Percentiles rank a stretch among this genome's conserved stretches.
Conservation (phyloP, 345 rosid species). For the Brassica juncea region DNA sequence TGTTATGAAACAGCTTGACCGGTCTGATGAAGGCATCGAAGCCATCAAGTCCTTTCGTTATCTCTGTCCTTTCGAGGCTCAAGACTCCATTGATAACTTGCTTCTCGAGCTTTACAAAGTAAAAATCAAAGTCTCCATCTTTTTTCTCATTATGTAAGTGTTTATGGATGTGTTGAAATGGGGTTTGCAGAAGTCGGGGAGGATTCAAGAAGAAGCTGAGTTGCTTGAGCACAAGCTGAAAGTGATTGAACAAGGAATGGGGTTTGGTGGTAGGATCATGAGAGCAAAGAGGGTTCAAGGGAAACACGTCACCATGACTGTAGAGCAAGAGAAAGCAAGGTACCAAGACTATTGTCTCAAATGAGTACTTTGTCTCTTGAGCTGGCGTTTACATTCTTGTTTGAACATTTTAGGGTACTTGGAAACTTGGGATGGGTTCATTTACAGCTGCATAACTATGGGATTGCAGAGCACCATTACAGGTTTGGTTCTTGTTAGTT, state of each 20-base stretch:
- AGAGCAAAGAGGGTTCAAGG: slow-evolving; percentile 76
- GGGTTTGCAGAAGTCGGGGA: slow-evolving; percentile 67
- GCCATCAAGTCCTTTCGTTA: slow-evolving; percentile 76
- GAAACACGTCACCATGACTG: slow-evolving; percentile 60
- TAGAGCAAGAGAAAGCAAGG: slow-evolving; percentile 59
- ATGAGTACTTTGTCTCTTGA: neutral
- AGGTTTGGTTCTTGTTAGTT: slow-evolving; percentile 5
- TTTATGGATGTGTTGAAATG: slow-evolving; percentile 4
- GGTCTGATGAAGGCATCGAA: slow-evolving; percentile 77
- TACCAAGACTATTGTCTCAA: too few species aligned
- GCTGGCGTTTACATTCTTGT: neutral
- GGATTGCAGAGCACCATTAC: slow-evolving; percentile 76
- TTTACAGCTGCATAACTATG: slow-evolving; percentile 56
- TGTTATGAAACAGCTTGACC: slow-evolving; percentile 67
- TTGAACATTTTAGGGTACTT: neutral
- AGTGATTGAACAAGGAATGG: slow-evolving; percentile 55
- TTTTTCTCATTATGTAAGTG: neutral
- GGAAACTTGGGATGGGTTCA: slow-evolving; percentile 75
- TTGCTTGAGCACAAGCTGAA: slow-evolving; percentile 68
- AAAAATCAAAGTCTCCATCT: neutral
- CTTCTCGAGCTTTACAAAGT: slow-evolving; percentile 79
- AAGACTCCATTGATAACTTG: slow-evolving; percentile 72
- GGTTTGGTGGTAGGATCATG: slow-evolving; percentile 53
- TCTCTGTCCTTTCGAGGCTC: slow-evolving; percentile 70
- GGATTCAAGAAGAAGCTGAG: slow-evolving; percentile 77